Conservation (phyloP, 73 alveolate species). For the Blepharisma japonicum region DNA sequence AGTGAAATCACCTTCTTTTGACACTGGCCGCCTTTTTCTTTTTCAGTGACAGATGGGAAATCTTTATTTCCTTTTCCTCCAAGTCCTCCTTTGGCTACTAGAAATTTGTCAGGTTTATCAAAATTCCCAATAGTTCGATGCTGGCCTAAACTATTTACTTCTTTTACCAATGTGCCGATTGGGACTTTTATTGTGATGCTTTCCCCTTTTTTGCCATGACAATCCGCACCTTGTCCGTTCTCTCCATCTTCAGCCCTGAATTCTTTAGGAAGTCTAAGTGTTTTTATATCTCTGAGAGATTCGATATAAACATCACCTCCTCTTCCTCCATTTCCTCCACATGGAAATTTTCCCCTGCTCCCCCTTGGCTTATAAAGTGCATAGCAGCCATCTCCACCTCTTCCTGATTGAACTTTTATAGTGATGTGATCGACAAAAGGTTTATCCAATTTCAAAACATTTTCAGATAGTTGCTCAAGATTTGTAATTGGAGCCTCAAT, state of each 20-base stretch:
- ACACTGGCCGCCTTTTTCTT: constrained; percentile 46
- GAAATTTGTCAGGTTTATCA: constrained; percentile 44
- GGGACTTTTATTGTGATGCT: constrained; percentile 66
- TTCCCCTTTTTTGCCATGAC: constrained; percentile 68
- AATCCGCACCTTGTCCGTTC: constrained; percentile 55
- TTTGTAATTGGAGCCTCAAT: neutral
- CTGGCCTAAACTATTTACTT: constrained; percentile 44
- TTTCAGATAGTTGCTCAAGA: constrained; percentile 9
- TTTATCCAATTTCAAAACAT: constrained; percentile 3
- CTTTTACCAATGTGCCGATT: constrained; percentile 73
- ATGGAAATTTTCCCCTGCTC: constrained; percentile 55
- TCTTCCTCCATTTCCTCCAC: constrained; percentile 87
- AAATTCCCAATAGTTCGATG: constrained; percentile 49
- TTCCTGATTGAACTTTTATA: constrained; percentile 72
- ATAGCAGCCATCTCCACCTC: constrained; percentile 82
- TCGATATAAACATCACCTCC: constrained; percentile 77
- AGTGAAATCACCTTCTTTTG: constrained; percentile 52
- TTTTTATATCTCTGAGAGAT: constrained; percentile 42
- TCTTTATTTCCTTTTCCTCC: constrained; percentile 67
- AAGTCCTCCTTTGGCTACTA: constrained; percentile 75
- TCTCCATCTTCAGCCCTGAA: constrained; percentile 72
- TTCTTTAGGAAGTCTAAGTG: constrained; percentile 53
- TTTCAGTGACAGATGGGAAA: constrained; percentile 38
- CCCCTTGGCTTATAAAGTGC: constrained; percentile 48
- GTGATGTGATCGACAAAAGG: constrained; percentile 54